Conservation (phyloP, 306 rosid species). For the Cercis canadensis region DNA sequence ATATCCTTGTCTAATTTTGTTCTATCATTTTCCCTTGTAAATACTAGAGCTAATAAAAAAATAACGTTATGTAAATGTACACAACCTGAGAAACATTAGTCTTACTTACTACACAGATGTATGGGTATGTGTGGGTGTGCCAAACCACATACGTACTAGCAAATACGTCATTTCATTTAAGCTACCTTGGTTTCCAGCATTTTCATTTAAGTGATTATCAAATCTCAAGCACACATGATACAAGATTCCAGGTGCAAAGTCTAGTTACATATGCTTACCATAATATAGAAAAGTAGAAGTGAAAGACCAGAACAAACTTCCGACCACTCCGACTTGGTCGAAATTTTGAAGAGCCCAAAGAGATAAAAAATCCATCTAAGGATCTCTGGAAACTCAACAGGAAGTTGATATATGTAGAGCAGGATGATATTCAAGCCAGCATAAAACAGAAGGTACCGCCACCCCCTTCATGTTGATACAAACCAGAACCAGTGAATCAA, state of each 20-base stretch:
- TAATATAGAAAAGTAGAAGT: constrained; percentile 71
- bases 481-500: constrained; percentile 20
- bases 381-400: constrained; percentile 60
- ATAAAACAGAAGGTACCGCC: constrained; percentile 76
- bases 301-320: constrained; percentile 75
- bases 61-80: not conserved
- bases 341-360: constrained; percentile 78
- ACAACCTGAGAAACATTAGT: not conserved
- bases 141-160: too few species aligned
- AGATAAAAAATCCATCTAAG: constrained; percentile 62
- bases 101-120: not conserved
- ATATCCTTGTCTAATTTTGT: not conserved
- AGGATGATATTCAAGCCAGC: constrained; percentile 81
- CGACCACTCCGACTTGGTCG: constrained; percentile 67
- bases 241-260: not conserved
- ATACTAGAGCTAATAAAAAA: not conserved
- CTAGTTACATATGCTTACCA: constrained; percentile 58
- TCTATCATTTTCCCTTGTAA: not conserved
- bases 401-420: constrained; percentile 83
- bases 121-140: not conserved
- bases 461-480: constrained; percentile 79
- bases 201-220: not conserved
- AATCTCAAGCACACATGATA: not conserved
- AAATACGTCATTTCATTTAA: constrained; percentile 2
- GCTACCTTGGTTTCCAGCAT: not conserved